These are phyloP conservation scores for Paraglomus brasilianum DNA, from an alignment of 192 early-diverging fungal species.

Conservation along the genomic window DNA sequence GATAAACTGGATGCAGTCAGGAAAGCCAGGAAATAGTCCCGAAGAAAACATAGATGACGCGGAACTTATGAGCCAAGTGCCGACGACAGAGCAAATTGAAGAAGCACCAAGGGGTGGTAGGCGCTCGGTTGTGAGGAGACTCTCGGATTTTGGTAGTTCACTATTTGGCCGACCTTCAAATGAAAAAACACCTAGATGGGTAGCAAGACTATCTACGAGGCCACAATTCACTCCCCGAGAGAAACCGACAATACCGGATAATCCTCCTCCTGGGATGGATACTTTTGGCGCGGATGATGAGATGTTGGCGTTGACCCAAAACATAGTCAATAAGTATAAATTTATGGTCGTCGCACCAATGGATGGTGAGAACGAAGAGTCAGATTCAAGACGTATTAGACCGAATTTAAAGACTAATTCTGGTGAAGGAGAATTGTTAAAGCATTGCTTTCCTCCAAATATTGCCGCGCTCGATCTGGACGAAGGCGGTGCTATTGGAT, in stretches of 20 bases:
- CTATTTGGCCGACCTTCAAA: no score
- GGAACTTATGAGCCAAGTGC: constrained; percentile 25
- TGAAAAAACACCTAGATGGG: not conserved
- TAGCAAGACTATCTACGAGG: not conserved
- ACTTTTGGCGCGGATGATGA: constrained; percentile 37
- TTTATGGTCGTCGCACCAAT: constrained; percentile 3
- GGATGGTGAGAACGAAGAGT: not conserved
- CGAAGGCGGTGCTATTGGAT: constrained; percentile 44
- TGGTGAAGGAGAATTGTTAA: constrained; percentile 23
- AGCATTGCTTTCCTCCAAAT: constrained; percentile 37
- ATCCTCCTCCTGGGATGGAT: constrained; percentile 18
- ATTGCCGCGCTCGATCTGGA: constrained; percentile 43
- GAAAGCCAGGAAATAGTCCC: constrained; percentile 31
- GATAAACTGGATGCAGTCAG: constrained; percentile 25
- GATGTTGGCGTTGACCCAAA: not conserved
- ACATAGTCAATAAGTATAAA: constrained; percentile 22
- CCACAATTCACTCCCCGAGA: not conserved
- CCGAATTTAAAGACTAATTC: constrained; percentile 29
- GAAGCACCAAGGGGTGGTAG: constrained; percentile 10
- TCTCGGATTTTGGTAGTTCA: no score
- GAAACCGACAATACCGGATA: constrained; percentile 11
- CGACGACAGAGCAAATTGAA: constrained; percentile 23
- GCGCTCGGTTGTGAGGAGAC: constrained; percentile 1
- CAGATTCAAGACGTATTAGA: not conserved
- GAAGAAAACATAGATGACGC: constrained; percentile 32